Conservation (phyloP, 2,329 filamentous ascomycete species). For the Coniochaeta prunicola region DNA sequence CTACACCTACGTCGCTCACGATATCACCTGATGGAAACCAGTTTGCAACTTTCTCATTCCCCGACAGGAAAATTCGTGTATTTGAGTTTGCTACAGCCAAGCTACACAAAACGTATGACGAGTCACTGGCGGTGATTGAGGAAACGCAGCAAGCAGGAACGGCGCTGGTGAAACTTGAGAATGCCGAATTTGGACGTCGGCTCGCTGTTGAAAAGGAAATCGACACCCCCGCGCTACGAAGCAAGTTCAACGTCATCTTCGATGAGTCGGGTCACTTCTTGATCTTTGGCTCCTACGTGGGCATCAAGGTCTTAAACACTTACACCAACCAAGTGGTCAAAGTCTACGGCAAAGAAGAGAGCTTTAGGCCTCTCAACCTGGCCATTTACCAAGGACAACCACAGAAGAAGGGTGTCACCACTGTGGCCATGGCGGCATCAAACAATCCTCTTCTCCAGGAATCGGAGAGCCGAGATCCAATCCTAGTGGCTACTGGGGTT, state of each 20-base stretch:
- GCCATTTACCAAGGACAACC: slow-evolving; percentile 91
- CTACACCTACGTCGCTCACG: slow-evolving; percentile 71
- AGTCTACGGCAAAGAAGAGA: slow-evolving; percentile 84
- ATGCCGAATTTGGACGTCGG: slow-evolving; percentile 85
- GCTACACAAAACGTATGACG: slow-evolving; percentile 87
- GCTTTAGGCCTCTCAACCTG: slow-evolving; percentile 75
- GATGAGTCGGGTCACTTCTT: slow-evolving; percentile 96
- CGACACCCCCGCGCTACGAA: slow-evolving; percentile 58
- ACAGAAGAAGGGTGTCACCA: slow-evolving; percentile 87
- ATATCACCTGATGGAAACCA: slow-evolving; percentile 81
- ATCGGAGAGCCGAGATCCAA: slow-evolving; percentile 83
- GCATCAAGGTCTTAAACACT: slow-evolving; percentile 93
- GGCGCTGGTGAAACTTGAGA: slow-evolving; percentile 71
- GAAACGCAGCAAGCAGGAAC: slow-evolving; percentile 97
- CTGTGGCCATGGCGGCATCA: slow-evolving; percentile 94
- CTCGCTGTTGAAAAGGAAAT: slow-evolving; percentile 82
- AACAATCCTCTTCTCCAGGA: slow-evolving; percentile 89
- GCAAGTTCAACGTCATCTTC: slow-evolving; percentile 81
- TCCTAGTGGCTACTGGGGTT: slow-evolving; percentile 75
- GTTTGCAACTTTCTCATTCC: slow-evolving; percentile 85
- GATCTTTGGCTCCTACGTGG: slow-evolving; percentile 84
- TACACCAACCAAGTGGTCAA: slow-evolving; percentile 89
- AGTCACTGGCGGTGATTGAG: slow-evolving; percentile 80
- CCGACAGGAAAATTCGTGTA: slow-evolving; percentile 84
- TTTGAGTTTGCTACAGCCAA: slow-evolving; percentile 91